These are phyloP conservation scores for Mycena belliarum DNA, from an alignment of 768 basidiomycete species.

Conservation along the genomic window DNA sequence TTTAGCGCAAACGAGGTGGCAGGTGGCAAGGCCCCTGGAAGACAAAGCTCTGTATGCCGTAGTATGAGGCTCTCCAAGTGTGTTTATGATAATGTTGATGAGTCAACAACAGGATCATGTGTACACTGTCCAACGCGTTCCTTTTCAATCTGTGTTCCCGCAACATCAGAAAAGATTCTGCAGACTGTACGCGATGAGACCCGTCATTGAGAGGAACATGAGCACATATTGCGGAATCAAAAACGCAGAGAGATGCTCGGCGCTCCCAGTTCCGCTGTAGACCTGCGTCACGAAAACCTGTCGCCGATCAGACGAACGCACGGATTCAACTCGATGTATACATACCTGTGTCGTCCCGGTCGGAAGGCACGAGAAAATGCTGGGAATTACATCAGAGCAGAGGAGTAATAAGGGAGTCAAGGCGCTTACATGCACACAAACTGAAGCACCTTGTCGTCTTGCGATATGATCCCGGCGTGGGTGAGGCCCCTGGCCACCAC, in stretches of 20 bases:
- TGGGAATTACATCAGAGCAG: background rate
- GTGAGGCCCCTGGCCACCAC: slow-evolving; percentile 42
- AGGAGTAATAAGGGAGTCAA: too few relatives aligned
- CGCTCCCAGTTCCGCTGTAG: slow-evolving; percentile 10
- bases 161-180: slow-evolving; percentile 1
- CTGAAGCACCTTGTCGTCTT: slow-evolving; percentile 44
- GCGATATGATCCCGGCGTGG: slow-evolving; percentile 34
- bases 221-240: background rate
- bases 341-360: slow-evolving; percentile 8
- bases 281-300: slow-evolving; percentile 9
- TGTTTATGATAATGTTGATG: too few relatives aligned
- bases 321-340: background rate
- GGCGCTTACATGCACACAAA: slow-evolving; percentile 46
- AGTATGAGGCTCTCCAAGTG: too few relatives aligned
- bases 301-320: background rate
- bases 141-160: too few relatives aligned
- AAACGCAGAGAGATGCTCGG: slow-evolving; percentile 3
- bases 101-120: background rate
- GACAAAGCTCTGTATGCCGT: too few relatives aligned
- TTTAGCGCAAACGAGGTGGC: too few relatives aligned
- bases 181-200: slow-evolving; percentile 6
- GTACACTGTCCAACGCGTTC: too few relatives aligned
- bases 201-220: slow-evolving; percentile 10
- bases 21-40: too few relatives aligned
- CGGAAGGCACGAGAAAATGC: slow-evolving; percentile 5